Evolutionary conservation across 139 green algal genomes (phyloP), one percentile per base, ranked within the genome.

Genomic region (Pedinophyceae sp.): DNA sequence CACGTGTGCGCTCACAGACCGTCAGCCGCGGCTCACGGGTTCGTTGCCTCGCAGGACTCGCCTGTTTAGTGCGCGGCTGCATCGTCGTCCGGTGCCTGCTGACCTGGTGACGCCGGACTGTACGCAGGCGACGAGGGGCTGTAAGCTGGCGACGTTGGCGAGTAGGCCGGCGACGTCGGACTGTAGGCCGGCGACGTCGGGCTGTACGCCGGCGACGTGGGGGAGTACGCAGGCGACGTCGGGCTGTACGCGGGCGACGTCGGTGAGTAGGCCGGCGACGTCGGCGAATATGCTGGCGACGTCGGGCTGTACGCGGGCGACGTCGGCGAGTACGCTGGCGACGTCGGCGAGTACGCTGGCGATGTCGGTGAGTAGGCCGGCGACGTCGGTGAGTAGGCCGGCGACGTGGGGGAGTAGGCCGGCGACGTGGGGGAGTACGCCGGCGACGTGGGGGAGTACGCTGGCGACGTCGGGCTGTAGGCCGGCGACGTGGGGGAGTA

Each of bases 371-470:
- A 61, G 54, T 74, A 75, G 2, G 40, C 61, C 45, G 66, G 55
- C 18, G 53, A 69, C 2, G 75, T 90, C 19, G 78, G 80, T 6
- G 43, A 66, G 68, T 78, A 85, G 4, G 48, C 57, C 0, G 76
- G 76, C 19, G 57, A 69, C 3, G 65, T 79, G 0, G 74, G 75
- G 34, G 57, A 74, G 55, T 82, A 82, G 0, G 65, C 58, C 4
- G 79, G 82, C 10, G 60, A 79, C 1, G 80, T 88, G 20, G 84
- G 84, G 46, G 41, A 73, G 67, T 88, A 88, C 1, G 58, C 67
- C 2, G 73, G 69, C 15, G 41, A 61, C 2, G 72, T 69, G 25
- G 69, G 66, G 55, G 56, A 68, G 54, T 68, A 71, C 3, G 22
- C 46, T 55, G 65, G 43, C 17, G 48, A 58, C 0, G 63, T 73